Evolutionary conservation across 768 basidiomycete genomes (phyloP), one percentile per base, ranked within the genome.

Genomic region (Panellus pusillus): DNA sequence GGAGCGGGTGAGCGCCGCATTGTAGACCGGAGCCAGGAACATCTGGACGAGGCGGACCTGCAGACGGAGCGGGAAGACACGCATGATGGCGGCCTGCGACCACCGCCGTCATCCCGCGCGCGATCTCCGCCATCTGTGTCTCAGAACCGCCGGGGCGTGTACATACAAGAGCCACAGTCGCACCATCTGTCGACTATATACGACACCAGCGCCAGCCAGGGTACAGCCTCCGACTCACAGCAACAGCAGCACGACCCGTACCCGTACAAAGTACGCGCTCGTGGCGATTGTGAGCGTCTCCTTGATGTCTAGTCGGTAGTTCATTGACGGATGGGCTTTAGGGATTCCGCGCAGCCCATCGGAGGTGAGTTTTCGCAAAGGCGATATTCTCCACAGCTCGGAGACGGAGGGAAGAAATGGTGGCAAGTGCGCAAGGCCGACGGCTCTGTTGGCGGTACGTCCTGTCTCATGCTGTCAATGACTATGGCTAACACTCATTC

Each of bases 301-400:
- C 64, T 27, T 66, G 53, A 38, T n/a, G 14, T 14, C 36, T 28
- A 2, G 7, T 47, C 47, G 41, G 24, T 24, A 13, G 19, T 7
- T 50, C 87, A 86, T 88, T 70, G 76, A 73, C 5, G 84, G 87
- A 36, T 18, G 32, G 19, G 20, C 1, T 13, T 15, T 17, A 60
- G 58, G 58, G 58, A 60, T 60, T 27, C 54, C 58, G 14, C 27
- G 50, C 52, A 89, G 91, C 61, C 86, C 89, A 11, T 87, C 86
- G 63, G 89, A 91, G 65, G 81, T 91, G 24, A 82, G 82, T 45
- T 91, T 91, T 67, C 57, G 72, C 47, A 87, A 89, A 68, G 86
- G 87, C 28, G 89, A 91, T 64, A 72, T 86, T 32, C 74, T 91
- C 55, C 84, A 88, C 52, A 83, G 91, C 44, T 63, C 87, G 36